Evolutionary conservation across 2,329 filamentous ascomycete genomes (phyloP), one percentile per base, ranked within the genome.

Genomic region (Didymella lethalis): DNA sequence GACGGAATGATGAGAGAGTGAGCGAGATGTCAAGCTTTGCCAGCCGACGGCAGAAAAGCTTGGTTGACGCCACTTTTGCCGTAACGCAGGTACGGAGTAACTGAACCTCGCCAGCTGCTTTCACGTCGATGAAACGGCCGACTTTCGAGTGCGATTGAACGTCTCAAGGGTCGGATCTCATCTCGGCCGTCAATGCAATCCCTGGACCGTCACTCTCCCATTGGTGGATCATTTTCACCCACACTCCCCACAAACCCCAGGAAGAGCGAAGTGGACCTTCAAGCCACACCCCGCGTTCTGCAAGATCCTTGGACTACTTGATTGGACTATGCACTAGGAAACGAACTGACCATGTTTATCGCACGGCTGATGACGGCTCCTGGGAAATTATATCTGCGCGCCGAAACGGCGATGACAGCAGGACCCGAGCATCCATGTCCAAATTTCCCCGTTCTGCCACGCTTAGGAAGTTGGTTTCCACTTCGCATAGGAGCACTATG

Each of bases 221-320:
- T 68, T 68, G 66, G 66, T 68, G 66, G 63, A 68, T 64, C 61
- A 56, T 67, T 25, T 57, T 40, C 26, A n/a, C 46, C 53, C 60
- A 56, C 45, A 25, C 53, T 60, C 64, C 60, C 61, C 63, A 66
- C 54, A 59, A 59, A 59, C 54, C 56, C 54, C 53, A 53, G 53
- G 49, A 56, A 48, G 38, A 31, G 45, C 32, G 16, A 43, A 46
- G 49, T 53, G 49, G 52, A 45, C 32, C 38, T 26, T 56, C 38
- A 50, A 48, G 51, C 54, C 56, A 51, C 60, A 59, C 66, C 64
- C 64, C 58, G 61, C 66, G 54, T 58, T 62, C 52, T 45, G 43
- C 11, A 44, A 43, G 32, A 44, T 20, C 25, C 57, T 44, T 31
- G 25, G 3, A 12, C n/a, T 31, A 16, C 36, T 43, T 52, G 47